phyloP scores from a whole-genome alignment of 164 flowering plant species.

The Annona cherimola region DNA sequence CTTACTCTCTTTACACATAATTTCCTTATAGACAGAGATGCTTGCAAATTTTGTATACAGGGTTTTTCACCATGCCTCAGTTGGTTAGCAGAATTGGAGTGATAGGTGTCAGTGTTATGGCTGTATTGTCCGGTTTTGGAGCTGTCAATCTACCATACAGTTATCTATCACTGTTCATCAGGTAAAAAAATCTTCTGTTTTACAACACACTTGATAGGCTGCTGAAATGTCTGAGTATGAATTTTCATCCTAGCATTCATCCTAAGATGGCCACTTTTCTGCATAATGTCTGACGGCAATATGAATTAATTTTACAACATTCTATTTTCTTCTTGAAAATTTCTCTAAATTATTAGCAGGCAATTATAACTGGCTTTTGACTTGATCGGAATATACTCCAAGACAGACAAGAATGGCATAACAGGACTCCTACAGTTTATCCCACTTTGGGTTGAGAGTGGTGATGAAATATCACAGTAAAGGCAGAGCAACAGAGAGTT shows the following conservation, averaged over 20 bases:
- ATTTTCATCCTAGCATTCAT: not conserved
- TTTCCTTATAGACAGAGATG: not conserved
- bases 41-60: constrained; percentile 28
- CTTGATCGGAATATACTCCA: no score
- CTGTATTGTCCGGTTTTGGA: constrained; percentile 96
- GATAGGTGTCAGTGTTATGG: constrained; percentile 97
- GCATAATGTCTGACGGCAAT: not conserved
- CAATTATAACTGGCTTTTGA: not conserved
- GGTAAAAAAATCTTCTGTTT: constrained; percentile 30
- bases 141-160: constrained; percentile 98
- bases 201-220: not conserved
- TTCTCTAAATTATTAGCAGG: not conserved
- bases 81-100: constrained; percentile 97
- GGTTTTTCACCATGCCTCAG: constrained; percentile 93
- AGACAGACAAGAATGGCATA: no score
- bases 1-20: not conserved
- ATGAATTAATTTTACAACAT: not conserved
- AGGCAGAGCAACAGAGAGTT: no score
- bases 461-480: no score
- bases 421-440: no score
- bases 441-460: no score
- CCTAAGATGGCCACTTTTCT: not conserved
- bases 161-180: constrained; percentile 89
- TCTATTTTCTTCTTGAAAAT: not conserved
- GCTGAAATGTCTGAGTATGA: not conserved